Percentiles rank a stretch among this genome's conserved stretches.
These are phyloP conservation scores for Ganoderma lingzhi DNA, from an alignment of 1,284 basidiomycete species.

Conservation along the genomic window DNA sequence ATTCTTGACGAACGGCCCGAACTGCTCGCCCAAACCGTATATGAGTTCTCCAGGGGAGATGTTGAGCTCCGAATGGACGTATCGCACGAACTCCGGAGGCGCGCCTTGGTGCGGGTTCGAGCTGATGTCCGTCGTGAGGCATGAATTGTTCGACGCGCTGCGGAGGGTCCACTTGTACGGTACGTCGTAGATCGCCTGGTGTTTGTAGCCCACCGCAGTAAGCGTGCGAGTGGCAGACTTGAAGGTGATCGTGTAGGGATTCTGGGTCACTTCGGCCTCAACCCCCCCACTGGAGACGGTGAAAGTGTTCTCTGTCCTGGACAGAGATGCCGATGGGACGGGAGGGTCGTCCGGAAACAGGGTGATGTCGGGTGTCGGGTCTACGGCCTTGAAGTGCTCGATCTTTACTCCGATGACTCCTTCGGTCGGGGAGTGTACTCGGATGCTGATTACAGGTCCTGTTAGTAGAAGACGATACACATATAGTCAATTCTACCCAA, in stretches of 20 bases:
- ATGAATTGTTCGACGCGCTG: constrained; percentile 67
- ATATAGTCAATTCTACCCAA: constrained; percentile 19
- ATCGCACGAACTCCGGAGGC: constrained; percentile 58
- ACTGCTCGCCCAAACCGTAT: constrained; percentile 79
- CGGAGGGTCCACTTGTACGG: constrained; percentile 68
- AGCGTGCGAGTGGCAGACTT: constrained; percentile 57
- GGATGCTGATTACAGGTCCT: constrained; percentile 68
- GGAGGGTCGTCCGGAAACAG: constrained; percentile 70
- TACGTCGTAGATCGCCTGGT: constrained; percentile 72
- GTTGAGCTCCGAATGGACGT: constrained; percentile 74
- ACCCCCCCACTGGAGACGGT: constrained; percentile 53
- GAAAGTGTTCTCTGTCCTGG: constrained; percentile 47
- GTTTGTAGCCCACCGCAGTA: constrained; percentile 63
- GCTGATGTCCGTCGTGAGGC: constrained; percentile 61
- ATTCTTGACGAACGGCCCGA: constrained; percentile 80
- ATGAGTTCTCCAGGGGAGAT: constrained; percentile 75
- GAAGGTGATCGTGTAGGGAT: constrained; percentile 70
- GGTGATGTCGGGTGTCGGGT: constrained; percentile 58
- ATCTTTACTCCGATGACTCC: constrained; percentile 73
- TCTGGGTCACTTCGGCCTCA: constrained; percentile 61
- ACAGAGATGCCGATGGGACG: constrained; percentile 51
- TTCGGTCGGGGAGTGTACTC: constrained; percentile 70
- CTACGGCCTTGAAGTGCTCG: constrained; percentile 61
- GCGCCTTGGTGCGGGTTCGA: constrained; percentile 62
- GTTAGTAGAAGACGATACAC: constrained; percentile 25